Evolutionary conservation across 805 yeast species (phyloP), one percentile per base, ranked within the genome.

Genomic region (Wickerhamomyces alni): DNA sequence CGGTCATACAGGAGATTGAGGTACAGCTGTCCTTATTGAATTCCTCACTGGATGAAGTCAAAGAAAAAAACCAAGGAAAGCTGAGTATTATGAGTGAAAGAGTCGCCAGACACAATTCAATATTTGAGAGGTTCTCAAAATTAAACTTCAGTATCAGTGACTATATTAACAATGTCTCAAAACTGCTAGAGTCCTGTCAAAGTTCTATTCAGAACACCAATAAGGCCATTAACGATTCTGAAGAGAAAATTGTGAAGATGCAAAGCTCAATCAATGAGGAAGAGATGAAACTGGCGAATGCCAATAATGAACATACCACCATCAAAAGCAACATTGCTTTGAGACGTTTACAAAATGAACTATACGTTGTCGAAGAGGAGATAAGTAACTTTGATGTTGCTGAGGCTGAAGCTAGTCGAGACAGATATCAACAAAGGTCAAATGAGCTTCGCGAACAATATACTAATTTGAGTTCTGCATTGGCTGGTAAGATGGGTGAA

Each of bases 401-500:
- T 15, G 67, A 77, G 43, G 87, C 96, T 0, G 80, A 78, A 41
- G 61, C 62, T 2, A 73, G 77, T 42, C 69, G 82, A 46, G 75
- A 74, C 2, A 68, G 70, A 46, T 87, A 82, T 54, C 82, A 84
- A 49, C 61, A 67, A 10, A 72, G 75, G 42, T 72, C 88, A 2
- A 58, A 62, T 32, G 50, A 57, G n/a, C 61, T 88, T 27, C 63
- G 72, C 40, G 63, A 65, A 13, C 55, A 63, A 29, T 75, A 78
- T 38, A 70, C 84, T 13, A 61, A 61, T 4, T 57, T 84, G 31
- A 82, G 79, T 44, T 71, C 88, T 1, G 68, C 67, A 37, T 78
- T 84, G 50, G 84, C 95, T 3, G 80, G 87, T 11, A 83, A 81
- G 49, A 59, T 77, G 17, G 99, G 99, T 17, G 98, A 91, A 58